Base-by-base conservation (phyloP, 2,329 filamentous ascomycete genomes). In the Calonectria crousiana region DNA sequence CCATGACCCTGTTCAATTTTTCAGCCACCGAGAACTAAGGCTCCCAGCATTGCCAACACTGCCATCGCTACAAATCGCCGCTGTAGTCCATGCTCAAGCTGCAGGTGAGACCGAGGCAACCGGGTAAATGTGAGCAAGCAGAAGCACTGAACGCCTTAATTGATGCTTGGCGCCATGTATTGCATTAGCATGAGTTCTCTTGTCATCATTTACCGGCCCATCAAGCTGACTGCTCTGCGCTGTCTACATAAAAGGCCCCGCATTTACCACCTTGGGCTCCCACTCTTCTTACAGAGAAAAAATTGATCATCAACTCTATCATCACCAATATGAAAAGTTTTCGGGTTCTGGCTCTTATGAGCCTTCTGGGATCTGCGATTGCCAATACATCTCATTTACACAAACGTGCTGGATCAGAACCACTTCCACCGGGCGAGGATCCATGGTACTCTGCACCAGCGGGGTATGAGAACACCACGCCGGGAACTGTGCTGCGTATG, bases 391-490 rank as follows among this genome's bases (percentile, higher is more conserved):
- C 51, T 53, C 51, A 30, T 20, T 28, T 53, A 30, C 51, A 67
- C n/a, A 44, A 66, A 13, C 47, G 34, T 30, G 49, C 23, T 18
- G 49, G 49, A 20, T 67, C 65, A 13, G 65, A 23, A 10, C 76
- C 74, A 1, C 47, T 80, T 0, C 73, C 79, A 0, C 80, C 80
- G 0, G 80, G 76, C 10, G 3, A 78, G 10, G 80, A 81, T 38
- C 80, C 80, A 0, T 81, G 79, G 79, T 81, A 81, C 32, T 52
- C 75, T 0, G 79, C 79, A 2, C 80, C 80, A n/a, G 65, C 62
- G 0, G 75, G 72, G 2, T 81, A 58, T 18, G 78, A 81, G 20
- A 26, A 65, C 3, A 72, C 67, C 18, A 73, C 70, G 8, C 80
- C 80, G 0, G 80, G 80, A 0, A 73, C 77, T 1, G 76, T 81